Evolutionary conservation across 768 basidiomycete genomes (phyloP), one percentile per base, ranked within the genome.

Genomic region (Holtermannia corniformis): DNA sequence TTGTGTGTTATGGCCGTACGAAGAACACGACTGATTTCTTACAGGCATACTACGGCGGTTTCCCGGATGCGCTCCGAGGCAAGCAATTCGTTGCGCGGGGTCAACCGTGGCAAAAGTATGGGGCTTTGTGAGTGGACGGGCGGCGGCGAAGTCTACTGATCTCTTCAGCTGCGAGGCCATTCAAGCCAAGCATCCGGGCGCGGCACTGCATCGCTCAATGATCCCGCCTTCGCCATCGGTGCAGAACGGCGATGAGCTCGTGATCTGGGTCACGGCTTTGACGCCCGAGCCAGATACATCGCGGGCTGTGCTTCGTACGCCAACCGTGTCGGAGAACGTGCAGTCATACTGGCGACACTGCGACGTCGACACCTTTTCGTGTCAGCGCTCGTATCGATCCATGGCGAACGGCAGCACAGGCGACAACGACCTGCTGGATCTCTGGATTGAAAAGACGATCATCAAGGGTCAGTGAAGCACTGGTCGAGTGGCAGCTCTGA

Each of bases 21-120:
- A 5, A 20, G 44, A 22, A 13, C 21, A 10, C 41, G 14, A 13
- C 51, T 58, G 32, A 58, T 51, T 10, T 12, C 16, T 22, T 27
- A 10, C 42, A 67, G 63, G 67, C 85, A 3, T 96, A 91, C 74
- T 95, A 84, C 72, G 92, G 93, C 22, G 86, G 83, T 61, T 92
- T 92, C 75, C 89, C 89, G 0, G 79, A 75, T 19, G 87, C 87
- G 16, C 80, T 93, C 40, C 80, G 84, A 51, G 82, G 85, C 62
- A 93, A 92, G 70, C 86, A 90, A 53, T 96, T 91, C 74, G 83
- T 93, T 55, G 88, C 91, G 70, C 87, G 93, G 43, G 93, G 91
- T 1, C 86, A 83, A 64, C 89, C 90, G 64, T 90, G 87, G 89
- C 92, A 97, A 74, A 91, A 87, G 64, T 89, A 63, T 43, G 56